Base-by-base conservation (phyloP, 2,329 filamentous ascomycete species). In the Hirsutella minnesotensis region DNA sequence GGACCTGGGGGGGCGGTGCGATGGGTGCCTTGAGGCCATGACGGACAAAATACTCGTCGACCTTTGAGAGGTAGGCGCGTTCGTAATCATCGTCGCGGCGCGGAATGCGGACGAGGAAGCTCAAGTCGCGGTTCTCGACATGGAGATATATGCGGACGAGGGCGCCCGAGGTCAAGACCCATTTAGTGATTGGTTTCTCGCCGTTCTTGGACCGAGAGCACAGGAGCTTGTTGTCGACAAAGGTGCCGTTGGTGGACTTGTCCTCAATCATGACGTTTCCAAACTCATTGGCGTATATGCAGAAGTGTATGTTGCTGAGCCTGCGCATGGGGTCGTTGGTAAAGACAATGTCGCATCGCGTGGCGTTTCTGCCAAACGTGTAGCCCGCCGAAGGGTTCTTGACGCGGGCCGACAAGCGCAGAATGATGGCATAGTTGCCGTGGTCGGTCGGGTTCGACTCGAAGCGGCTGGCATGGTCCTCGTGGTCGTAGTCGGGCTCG, bases 301-400 rank as follows among this genome's bases (percentile, higher is more conserved):
- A 82, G 59, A 96, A 98, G 59, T 98, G 92, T n/a, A 84, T 73
- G 57, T 96, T 95, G 68, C 90, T 96, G 46, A 98, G 75, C 36
- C 85, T 76, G 58, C 77, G 83, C 41, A 76, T 68, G 1, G 75
- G 74, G 50, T 90, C 83, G 48, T 80, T 71, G 30, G 67, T 61
- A 39, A 86, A 77, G 52, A 75, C 74, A 38, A 89, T 64, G 45
- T 98, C 92, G 61, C 86, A 92, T 29, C 76, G 72, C 38, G 60
- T 53, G 1, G 63, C 52, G 55, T 92, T 90, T 43, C 92, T 80
- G 24, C 92, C 92, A 61, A 98, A 96, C 36, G 78, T 75, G 62
- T 94, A 96, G 31, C 92, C 92, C 41, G 77, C 65, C 3, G 67
- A 56, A 7, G 81, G 77, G 51, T 84, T 73, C 55, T 83, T 85